phyloP scores from a whole-genome alignment of 2,329 filamentous ascomycete genomes.

The Clarireedia hainanense region DNA sequence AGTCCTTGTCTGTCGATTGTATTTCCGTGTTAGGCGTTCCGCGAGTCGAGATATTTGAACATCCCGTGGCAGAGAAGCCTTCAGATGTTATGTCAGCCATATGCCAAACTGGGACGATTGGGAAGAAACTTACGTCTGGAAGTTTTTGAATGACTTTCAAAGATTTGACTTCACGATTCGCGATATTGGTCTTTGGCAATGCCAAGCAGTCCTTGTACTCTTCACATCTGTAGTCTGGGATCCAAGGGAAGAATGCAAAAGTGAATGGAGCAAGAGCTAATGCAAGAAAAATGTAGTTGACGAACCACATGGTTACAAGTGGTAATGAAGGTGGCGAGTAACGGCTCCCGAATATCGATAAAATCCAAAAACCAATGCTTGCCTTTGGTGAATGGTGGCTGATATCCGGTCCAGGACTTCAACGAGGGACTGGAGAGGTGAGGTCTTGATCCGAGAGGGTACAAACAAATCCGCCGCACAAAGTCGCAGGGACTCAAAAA shows the following conservation, averaged over 20 bases:
- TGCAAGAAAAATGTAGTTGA: background rate
- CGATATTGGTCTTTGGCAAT: background rate
- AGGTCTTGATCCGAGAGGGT: background rate
- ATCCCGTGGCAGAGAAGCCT: slow-evolving; percentile 15
- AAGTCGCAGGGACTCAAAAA: too few relatives aligned
- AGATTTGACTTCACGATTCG: background rate
- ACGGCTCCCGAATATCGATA: too few relatives aligned
- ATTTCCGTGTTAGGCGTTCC: slow-evolving; percentile 22
- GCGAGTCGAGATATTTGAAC: slow-evolving; percentile 16
- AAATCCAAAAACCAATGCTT: too few relatives aligned
- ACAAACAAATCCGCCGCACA: too few relatives aligned
- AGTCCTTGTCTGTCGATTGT: slow-evolving; percentile 12
- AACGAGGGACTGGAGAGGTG: background rate
- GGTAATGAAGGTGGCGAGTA: background rate
- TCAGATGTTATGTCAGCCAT: slow-evolving; percentile 1
- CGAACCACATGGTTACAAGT: background rate
- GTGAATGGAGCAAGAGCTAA: slow-evolving; percentile 8
- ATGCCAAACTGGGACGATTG: background rate
- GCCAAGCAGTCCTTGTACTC: background rate
- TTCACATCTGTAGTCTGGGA: slow-evolving; percentile 21
- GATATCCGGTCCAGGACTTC: too few relatives aligned
- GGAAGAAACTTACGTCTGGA: slow-evolving; percentile 13
- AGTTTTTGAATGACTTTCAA: slow-evolving; percentile 16
- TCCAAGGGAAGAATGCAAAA: slow-evolving; percentile 22
- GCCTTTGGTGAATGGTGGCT: too few relatives aligned